Evolutionary conservation across 345 rosid genomes (phyloP), one percentile per base, ranked within the genome.

Genomic region (Kandelia obovata): DNA sequence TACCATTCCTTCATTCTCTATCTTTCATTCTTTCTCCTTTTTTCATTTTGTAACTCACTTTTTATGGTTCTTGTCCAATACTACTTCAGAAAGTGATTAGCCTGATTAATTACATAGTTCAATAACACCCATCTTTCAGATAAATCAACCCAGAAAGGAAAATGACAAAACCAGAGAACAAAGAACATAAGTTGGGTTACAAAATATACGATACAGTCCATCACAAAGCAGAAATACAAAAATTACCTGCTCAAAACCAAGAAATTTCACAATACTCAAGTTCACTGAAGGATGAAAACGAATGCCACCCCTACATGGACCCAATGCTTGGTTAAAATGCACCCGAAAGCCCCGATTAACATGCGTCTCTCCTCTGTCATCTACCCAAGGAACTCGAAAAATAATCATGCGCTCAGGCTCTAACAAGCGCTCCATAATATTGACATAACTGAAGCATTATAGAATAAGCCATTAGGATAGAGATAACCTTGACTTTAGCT

Each of bases 321-420:
- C 99, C 64, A 95, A 59, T 30, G 98, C 92, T 85, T 88, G 98
- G 75, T 84, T 95, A 81, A 95, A 95, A 65, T 95, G 99, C 61
- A 95, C 96, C 74, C 99, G 80, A 74, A 90, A 92, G 31, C 99
- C 99, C 43, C 99, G 88, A 79, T 90, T 92, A 58, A 92, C 96
- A 83, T 92, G 97, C 65, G 91, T 89, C 84, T 92, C 99, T 60
- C 99, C 99, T 65, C 92, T 89, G 71, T 95, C 99, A 90, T 95
- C 99, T 69, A 85, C 81, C 99, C 99, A 95, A 19, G 99, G 96
- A 72, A 92, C 98, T 77, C 98, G 92, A 68, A 95, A 95, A 64
- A 90, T 79, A 78, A 95, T 84, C 86, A 86, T 89, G 8, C 98
- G 89, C 74, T 95, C 98, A 19, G 98, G 99, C 78, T 95, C 99